A percentile compares a stretch with the other conserved stretches of the same genome.
These are phyloP conservation scores for Hericium rajendrae DNA, from an alignment of 768 basidiomycete genomes.

Conservation along the genomic window DNA sequence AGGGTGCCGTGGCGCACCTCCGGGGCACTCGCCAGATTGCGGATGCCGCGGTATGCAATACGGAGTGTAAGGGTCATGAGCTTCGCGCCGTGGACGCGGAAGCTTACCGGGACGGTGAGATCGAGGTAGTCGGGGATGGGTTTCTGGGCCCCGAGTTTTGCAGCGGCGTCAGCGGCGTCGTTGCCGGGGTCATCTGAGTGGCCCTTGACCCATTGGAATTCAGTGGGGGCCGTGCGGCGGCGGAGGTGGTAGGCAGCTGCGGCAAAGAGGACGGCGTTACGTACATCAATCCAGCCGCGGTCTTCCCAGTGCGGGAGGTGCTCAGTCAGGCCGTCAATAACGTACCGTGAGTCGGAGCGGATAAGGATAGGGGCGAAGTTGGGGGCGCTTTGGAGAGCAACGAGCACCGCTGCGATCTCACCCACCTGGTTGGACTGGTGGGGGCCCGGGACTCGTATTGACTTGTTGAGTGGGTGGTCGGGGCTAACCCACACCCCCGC, in stretches of 20 bases:
- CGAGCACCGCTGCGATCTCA: conserved; percentile 13
- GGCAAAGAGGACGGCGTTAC: background rate
- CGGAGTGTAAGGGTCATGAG: background rate
- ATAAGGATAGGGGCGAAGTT: conserved; percentile 8
- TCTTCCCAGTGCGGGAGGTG: conserved; percentile 7
- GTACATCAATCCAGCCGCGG: background rate
- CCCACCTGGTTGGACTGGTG: background rate
- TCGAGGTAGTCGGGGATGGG: background rate
- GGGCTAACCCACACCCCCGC: conserved; percentile 5
- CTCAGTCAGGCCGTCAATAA: conserved; percentile 16
- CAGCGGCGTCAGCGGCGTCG: conserved; percentile 4
- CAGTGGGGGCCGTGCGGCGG: background rate
- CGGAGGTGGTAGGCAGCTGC: background rate
- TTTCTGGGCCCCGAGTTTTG: background rate
- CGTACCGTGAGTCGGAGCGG: conserved; percentile 18
- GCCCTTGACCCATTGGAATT: conserved; percentile 13
- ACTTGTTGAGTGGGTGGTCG: background rate
- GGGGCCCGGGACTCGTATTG: background rate
- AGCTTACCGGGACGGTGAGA: background rate
- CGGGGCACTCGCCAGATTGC: background rate
- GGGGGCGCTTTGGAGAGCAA: background rate
- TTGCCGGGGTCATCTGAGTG: conserved; percentile 4
- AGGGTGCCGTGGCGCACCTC: background rate
- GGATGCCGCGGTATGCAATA: background rate
- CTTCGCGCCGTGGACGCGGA: background rate